phyloP scores from a whole-genome alignment of 352 stramenopile genomes.

The Thalassiosira livingstoniorum region DNA sequence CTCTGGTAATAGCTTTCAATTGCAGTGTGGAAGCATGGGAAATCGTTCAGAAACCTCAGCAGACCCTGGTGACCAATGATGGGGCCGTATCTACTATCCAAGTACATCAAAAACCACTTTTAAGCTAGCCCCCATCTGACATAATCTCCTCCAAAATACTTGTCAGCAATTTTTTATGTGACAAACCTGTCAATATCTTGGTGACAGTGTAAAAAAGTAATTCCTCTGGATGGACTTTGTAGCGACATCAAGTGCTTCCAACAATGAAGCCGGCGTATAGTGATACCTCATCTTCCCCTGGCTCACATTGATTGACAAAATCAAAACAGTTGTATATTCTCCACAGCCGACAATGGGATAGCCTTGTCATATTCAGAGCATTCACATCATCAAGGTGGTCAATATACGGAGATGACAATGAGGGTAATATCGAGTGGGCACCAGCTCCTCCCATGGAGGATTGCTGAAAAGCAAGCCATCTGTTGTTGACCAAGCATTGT shows the following conservation, averaged over 20 bases:
- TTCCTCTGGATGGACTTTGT: not conserved
- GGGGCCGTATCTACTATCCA: conserved; percentile 14
- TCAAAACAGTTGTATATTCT: not conserved
- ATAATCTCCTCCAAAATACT: conserved; percentile 1
- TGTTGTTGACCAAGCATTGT: too few relatives aligned
- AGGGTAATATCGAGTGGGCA: too few relatives aligned
- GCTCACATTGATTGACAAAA: too few relatives aligned
- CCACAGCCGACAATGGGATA: not conserved
- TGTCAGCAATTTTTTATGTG: not conserved
- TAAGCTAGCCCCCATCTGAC: not conserved
- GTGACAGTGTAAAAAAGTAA: not conserved
- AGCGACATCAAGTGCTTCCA: not conserved
- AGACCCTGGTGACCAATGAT: conserved; percentile 35
- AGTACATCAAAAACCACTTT: not conserved
- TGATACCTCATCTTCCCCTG: not conserved
- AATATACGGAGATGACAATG: too few relatives aligned
- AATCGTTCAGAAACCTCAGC: conserved; percentile 11
- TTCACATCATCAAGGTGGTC: not conserved
- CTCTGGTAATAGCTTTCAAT: conserved; percentile 9
- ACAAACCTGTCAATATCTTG: not conserved
- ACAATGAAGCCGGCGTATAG: not conserved
- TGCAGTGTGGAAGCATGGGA: conserved; percentile 13
- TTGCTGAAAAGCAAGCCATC: too few relatives aligned
- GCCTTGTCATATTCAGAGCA: not conserved
- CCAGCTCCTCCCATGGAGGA: too few relatives aligned